These are phyloP conservation scores for Barbatosphaeria neglecta DNA, from an alignment of 495 filamentous ascomycete genomes.

Conservation along the genomic window DNA sequence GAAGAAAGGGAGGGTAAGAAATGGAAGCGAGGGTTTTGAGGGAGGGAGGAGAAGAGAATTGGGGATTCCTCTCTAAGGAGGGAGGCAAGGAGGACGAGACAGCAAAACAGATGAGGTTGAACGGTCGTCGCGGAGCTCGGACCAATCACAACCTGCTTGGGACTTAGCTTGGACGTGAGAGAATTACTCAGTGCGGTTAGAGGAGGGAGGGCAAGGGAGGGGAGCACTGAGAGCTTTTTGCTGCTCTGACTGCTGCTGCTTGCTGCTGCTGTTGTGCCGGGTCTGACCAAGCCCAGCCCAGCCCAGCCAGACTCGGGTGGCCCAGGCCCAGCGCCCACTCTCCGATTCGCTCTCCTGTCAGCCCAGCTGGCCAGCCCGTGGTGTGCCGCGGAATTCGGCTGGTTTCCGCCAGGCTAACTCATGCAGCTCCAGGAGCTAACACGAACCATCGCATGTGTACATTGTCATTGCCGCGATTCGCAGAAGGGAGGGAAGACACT, in stretches of 20 bases:
- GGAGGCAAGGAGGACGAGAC: neutral
- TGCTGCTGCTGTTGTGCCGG: too few species aligned
- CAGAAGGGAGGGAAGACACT: too few species aligned
- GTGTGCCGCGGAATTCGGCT: neutral
- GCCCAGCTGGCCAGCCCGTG: neutral
- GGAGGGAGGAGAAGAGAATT: conserved; percentile 3
- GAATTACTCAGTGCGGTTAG: too few species aligned
- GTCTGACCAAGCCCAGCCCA: neutral
- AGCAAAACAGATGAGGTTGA: conserved; percentile 16
- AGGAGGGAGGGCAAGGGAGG: neutral
- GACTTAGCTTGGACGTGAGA: neutral
- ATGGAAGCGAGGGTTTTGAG: neutral
- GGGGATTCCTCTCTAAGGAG: too few species aligned
- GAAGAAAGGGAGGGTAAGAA: neutral
- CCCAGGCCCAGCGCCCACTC: too few species aligned
- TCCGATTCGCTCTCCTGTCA: too few species aligned
- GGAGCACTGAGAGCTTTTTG: neutral
- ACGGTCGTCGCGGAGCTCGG: conserved; percentile 12
- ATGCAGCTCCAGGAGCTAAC: too few species aligned
- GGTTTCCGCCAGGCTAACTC: neutral
- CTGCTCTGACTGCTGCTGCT: too few species aligned
- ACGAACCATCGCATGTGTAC: too few species aligned
- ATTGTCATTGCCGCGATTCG: too few species aligned
- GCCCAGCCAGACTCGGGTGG: too few species aligned
- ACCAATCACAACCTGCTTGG: neutral